phyloP scores from a whole-genome alignment of 2,329 filamentous ascomycete species.

The Sporothrix mexicana region DNA sequence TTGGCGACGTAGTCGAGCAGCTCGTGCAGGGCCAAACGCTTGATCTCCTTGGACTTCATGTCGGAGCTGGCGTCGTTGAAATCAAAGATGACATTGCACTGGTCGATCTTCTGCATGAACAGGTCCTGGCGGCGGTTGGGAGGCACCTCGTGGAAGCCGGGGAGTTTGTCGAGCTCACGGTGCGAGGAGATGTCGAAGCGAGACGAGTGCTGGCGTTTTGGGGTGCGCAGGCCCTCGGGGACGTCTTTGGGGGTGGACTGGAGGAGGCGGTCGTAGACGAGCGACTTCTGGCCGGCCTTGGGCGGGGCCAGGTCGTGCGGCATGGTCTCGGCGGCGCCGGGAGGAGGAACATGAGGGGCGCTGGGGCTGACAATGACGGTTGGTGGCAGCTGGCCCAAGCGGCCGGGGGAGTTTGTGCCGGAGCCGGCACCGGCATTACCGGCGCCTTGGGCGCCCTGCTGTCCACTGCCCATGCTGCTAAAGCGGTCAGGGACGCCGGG shows the following conservation, averaged over 20 bases:
- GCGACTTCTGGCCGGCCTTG: constrained; percentile 86
- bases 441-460: constrained; percentile 51
- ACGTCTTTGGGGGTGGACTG: constrained; percentile 95
- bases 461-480: constrained; percentile 44
- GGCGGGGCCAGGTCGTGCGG: constrained; percentile 94
- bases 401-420: constrained; percentile 65
- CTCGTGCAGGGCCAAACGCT: constrained; percentile 92
- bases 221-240: constrained; percentile 91
- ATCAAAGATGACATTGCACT: constrained; percentile 99
- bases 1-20: constrained; percentile 97
- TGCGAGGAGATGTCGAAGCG: constrained; percentile 98
- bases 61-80: constrained; percentile 98
- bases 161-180: constrained; percentile 93
- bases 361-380: constrained; percentile 96
- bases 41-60: constrained; percentile 99
- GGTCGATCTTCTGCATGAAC: constrained; percentile 99
- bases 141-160: constrained; percentile 96
- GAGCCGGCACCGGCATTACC: constrained; percentile 38
- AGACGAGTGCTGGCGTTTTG: constrained; percentile 88
- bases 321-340: constrained; percentile 96
- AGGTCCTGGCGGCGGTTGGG: constrained; percentile 93
- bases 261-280: constrained; percentile 88
- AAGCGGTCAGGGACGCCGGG: constrained; percentile 48
- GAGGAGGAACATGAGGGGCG: constrained; percentile 88
- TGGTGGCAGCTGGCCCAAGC: constrained; percentile 72